Percentiles rank a stretch among this genome's conserved stretches.
phyloP scores from a whole-genome alignment of 1,139 yeast species.

The Pichia sp. region DNA sequence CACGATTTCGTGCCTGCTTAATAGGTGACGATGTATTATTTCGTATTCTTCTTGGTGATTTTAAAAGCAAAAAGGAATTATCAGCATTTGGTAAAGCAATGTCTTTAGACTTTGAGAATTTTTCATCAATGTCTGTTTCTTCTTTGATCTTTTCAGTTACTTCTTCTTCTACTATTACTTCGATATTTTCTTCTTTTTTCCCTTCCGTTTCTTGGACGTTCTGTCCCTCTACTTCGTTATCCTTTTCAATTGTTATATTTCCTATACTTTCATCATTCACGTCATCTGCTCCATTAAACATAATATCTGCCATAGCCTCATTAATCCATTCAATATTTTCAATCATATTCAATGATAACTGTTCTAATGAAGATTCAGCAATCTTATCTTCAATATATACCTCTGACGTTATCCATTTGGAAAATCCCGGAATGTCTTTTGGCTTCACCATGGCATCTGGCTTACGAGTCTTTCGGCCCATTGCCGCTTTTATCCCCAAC shows the following conservation, averaged over 20 bases:
- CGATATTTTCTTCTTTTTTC: neutral
- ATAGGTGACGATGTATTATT: constrained; percentile 20
- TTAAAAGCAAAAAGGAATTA: constrained; percentile 18
- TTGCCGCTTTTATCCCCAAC: constrained; percentile 27
- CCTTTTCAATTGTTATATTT: too few relatives aligned
- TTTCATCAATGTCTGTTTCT: neutral
- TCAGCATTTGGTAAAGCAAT: constrained; percentile 4
- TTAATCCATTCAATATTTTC: constrained; percentile 29
- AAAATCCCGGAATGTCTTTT: constrained; percentile 34
- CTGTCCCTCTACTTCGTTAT: too few relatives aligned
- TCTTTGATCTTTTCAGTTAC: neutral
- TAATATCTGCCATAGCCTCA: constrained; percentile 24
- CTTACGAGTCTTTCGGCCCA: neutral
- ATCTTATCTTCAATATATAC: constrained; percentile 28
- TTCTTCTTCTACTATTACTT: neutral
- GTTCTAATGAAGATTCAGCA: constrained; percentile 23
- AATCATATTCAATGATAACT: constrained; percentile 22
- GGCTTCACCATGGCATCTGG: constrained; percentile 3
- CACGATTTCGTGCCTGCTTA: constrained; percentile 16
- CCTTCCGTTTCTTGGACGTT: too few relatives aligned
- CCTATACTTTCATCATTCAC: neutral
- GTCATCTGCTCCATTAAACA: neutral
- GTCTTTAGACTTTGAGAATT: too few relatives aligned
- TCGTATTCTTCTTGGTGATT: constrained; percentile 24
- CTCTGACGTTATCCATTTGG: constrained; percentile 42